These are phyloP conservation scores for Polyrhizophydium stewartii DNA, from an alignment of 371 early-diverging fungal species.

Conservation along the genomic window DNA sequence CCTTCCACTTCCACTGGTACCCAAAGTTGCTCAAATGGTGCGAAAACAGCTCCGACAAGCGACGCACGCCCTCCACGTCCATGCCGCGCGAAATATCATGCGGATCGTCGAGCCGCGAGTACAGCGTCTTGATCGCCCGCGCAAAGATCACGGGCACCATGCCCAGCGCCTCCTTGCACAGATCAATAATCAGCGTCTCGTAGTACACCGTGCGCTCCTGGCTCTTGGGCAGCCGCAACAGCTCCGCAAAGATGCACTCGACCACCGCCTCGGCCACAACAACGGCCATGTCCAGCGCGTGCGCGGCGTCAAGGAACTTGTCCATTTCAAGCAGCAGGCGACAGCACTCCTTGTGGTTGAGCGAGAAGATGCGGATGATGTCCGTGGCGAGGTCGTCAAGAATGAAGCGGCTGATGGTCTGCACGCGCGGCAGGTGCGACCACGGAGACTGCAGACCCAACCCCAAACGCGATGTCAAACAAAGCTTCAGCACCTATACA, in stretches of 20 bases:
- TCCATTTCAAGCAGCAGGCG: conserved; percentile 22
- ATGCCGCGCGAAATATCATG: conserved; percentile 35
- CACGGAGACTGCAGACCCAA: conserved; percentile 1
- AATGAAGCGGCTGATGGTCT: conserved; percentile 64
- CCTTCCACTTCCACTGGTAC: conserved; percentile 85
- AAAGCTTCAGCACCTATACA: background rate
- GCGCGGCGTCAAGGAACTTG: conserved; percentile 14
- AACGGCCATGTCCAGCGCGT: conserved; percentile 13
- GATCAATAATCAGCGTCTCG: conserved; percentile 72
- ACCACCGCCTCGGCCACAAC: conserved; percentile 46
- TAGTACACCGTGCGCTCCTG: conserved; percentile 70
- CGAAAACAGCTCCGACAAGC: conserved; percentile 82
- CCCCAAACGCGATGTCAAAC: background rate
- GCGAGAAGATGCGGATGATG: conserved; percentile 63
- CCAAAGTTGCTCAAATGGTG: conserved; percentile 91
- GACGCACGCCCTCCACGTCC: conserved; percentile 81
- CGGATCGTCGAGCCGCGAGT: conserved; percentile 46
- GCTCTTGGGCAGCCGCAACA: conserved; percentile 67
- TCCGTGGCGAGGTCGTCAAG: conserved; percentile 77
- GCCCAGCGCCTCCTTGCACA: conserved; percentile 67
- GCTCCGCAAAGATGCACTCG: conserved; percentile 57
- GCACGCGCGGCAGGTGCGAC: conserved; percentile 37
- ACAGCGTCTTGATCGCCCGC: conserved; percentile 56
- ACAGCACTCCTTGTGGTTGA: conserved; percentile 39
- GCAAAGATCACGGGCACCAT: conserved; percentile 65